phyloP scores from a whole-genome alignment of 768 basidiomycete genomes.

The Collybia nuda region DNA sequence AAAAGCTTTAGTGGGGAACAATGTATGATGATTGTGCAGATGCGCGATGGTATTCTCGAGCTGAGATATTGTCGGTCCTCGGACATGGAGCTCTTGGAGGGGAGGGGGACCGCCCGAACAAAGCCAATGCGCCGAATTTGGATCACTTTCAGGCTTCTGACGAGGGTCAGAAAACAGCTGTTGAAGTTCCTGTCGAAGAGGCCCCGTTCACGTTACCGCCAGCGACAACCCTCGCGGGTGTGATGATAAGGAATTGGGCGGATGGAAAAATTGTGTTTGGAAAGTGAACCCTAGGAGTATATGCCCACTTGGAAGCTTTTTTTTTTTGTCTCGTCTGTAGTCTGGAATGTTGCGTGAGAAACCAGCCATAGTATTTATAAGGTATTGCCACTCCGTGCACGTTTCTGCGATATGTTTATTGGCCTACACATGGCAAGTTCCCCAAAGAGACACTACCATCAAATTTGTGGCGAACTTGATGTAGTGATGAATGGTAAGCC shows the following conservation, averaged over 20 bases:
- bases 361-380: too few relatives aligned
- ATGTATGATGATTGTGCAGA: conserved; percentile 41
- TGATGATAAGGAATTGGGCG: background rate
- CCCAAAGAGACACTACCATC: too few relatives aligned
- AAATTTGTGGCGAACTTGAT: too few relatives aligned
- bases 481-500: too few relatives aligned
- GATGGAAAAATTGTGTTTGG: background rate
- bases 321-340: too few relatives aligned
- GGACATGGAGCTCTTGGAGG: background rate
- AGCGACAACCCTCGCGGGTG: background rate
- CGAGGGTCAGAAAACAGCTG: background rate
- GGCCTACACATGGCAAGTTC: too few relatives aligned
- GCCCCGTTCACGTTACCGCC: background rate
- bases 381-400: too few relatives aligned
- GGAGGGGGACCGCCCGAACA: too few relatives aligned
- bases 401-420: too few relatives aligned
- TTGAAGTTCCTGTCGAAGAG: background rate
- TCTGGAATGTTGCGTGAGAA: too few relatives aligned
- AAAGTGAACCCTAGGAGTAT: too few relatives aligned
- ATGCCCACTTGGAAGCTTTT: too few relatives aligned
- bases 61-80: conserved; percentile 66
- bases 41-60: conserved; percentile 82
- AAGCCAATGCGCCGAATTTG: background rate
- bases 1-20: background rate
- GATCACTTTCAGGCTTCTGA: background rate